These are phyloP conservation scores for Xerocomus brunneocitrinus DNA, from an alignment of 768 basidiomycete genomes.

Conservation along the genomic window DNA sequence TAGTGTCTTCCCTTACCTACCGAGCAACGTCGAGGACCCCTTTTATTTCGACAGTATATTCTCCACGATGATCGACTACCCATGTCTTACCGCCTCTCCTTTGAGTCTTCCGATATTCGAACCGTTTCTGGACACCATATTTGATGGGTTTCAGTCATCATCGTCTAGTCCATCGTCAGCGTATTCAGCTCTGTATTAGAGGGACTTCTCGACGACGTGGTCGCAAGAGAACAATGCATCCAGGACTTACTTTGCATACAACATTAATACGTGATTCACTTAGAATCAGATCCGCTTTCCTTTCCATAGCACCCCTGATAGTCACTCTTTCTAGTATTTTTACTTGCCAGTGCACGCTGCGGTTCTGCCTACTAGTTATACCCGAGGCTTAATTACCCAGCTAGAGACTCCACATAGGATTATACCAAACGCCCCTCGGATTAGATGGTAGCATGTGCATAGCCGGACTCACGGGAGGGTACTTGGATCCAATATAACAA, in stretches of 20 bases:
- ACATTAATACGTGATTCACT: constrained; percentile 12
- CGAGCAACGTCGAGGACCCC: background rate
- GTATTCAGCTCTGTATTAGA: constrained; percentile 15
- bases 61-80: constrained; percentile 3
- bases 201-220: constrained; percentile 6
- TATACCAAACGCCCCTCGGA: background rate
- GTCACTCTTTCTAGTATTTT: constrained; percentile 9
- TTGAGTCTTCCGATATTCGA: constrained; percentile 8
- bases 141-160: constrained; percentile 14
- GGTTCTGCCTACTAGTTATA: background rate
- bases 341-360: background rate
- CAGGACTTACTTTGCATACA: constrained; percentile 14
- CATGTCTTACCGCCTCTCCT: constrained; percentile 7
- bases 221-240: constrained; percentile 7
- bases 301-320: background rate
- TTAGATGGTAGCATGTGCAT: background rate
- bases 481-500: background rate
- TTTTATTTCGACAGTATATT: constrained; percentile 6
- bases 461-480: background rate
- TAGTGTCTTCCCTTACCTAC: constrained; percentile 2
- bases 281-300: constrained; percentile 1
- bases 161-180: constrained; percentile 25
- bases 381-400: background rate
- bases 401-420: background rate
- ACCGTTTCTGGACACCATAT: constrained; percentile 14